phyloP scores from a whole-genome alignment of 1,139 yeast genomes.

The Geotrichum klebahnii region DNA sequence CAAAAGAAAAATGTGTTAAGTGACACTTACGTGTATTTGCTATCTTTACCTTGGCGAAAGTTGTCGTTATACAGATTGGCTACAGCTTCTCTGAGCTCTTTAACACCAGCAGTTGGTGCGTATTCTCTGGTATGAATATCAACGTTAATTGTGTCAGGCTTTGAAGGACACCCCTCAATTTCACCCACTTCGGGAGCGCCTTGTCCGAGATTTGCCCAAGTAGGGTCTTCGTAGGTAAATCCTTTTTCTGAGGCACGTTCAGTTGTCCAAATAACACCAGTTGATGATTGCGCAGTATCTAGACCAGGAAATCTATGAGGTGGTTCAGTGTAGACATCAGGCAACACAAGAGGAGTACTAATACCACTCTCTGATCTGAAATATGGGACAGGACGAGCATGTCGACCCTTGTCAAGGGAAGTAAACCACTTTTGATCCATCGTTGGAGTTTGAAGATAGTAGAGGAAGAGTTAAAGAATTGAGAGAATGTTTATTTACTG shows the following conservation, averaged over 20 bases:
- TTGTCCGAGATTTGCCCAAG: conserved; percentile 66
- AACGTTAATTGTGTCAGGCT: conserved; percentile 54
- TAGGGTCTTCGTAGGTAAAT: conserved; percentile 46
- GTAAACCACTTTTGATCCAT: conserved; percentile 16
- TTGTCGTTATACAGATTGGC: conserved; percentile 58
- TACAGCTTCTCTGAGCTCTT: conserved; percentile 56
- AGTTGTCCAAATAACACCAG: conserved; percentile 69
- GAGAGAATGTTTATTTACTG: conserved; percentile 11
- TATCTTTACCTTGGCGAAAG: conserved; percentile 49
- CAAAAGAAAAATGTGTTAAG: not conserved
- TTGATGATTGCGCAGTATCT: conserved; percentile 59
- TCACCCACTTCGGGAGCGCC: conserved; percentile 71
- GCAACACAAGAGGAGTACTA: conserved; percentile 36
- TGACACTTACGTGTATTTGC: conserved; percentile 50
- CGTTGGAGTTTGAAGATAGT: not conserved
- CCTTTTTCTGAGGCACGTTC: conserved; percentile 64
- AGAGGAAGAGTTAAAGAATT: not conserved
- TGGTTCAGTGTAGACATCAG: conserved; percentile 34
- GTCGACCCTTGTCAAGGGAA: conserved; percentile 9
- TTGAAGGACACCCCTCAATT: conserved; percentile 56
- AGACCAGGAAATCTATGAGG: conserved; percentile 53
- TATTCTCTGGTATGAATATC: conserved; percentile 55
- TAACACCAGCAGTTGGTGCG: conserved; percentile 63
- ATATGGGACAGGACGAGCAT: conserved; percentile 5
- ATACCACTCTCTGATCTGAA: conserved; percentile 33